Evolutionary conservation across 2,329 filamentous ascomycete species (phyloP), one percentile per base, ranked within the genome.

Genomic region (Onygenales sp.): DNA sequence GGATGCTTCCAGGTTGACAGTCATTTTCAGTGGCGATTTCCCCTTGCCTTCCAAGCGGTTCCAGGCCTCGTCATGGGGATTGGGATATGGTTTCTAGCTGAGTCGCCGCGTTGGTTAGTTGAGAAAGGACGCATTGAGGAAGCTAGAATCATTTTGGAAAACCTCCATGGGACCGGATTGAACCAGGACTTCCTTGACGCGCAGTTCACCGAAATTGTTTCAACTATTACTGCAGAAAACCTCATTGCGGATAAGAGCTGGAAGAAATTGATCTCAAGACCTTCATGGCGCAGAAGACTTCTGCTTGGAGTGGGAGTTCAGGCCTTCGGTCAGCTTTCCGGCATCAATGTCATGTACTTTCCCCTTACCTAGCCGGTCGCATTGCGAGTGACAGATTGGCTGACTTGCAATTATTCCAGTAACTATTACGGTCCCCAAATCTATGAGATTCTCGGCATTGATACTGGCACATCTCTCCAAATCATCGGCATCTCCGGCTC

Each of bases 231-330:
- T 3, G 79, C 81, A 0, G 79, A 84, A 61, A 78, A 77, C 51
- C 70, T 74, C 1, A 71, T 81, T 43, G 79, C 76, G 7, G 77
- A 75, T 5, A 63, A 66, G 14, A 66, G 67, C 11, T 71, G 70
- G 61, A 56, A 65, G 17, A 58, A 69, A n/a, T 68, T 72, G 59
- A 70, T 72, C 52, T 66, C 61, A 11, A 65, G 72, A 11, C 67
- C 70, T n/a, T 69, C 72, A 55, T 67, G 82, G 75, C 77, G 84
- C 61, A 83, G 75, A 47, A 75, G 84, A 13, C 76, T 86, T 50
- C 66, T 84, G 58, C 79, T 84, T 56, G 84, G 80, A 21, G 78
- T 78, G 43, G 67, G 80, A 35, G 78, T 84, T 41, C 83, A 87
- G 63, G 76, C 83, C 56, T 83, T 86, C 60, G 82, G 82, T 47